Percentiles rank a stretch among this genome's conserved stretches.
phyloP scores from a whole-genome alignment of 192 early-diverging fungal species.

The Coemansia sp. region DNA sequence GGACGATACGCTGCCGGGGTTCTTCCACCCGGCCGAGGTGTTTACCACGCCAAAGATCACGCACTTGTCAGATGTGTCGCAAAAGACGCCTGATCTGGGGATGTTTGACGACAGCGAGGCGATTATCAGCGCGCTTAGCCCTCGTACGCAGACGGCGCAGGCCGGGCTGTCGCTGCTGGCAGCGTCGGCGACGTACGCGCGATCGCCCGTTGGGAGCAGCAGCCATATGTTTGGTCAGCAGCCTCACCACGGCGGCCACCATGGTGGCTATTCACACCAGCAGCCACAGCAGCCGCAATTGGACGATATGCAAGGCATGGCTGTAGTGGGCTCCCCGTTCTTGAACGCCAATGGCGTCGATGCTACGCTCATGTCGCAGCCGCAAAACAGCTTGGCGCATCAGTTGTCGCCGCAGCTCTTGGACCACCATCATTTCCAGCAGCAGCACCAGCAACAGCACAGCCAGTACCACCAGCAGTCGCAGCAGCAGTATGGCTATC shows the following conservation, averaged over 20 bases:
- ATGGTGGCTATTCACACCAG: background rate
- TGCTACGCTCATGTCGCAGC: constrained; percentile 57
- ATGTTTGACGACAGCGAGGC: constrained; percentile 51
- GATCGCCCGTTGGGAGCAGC: constrained; percentile 19
- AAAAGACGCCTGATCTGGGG: constrained; percentile 39
- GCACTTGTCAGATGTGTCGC: constrained; percentile 21
- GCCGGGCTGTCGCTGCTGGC: constrained; percentile 51
- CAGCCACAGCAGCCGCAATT: background rate
- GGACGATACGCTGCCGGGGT: constrained; percentile 30
- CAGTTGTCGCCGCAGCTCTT: constrained; percentile 46
- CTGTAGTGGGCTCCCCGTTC: constrained; percentile 34
- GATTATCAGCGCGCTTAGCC: constrained; percentile 35
- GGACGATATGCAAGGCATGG: constrained; percentile 13
- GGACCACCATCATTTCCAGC: constrained; percentile 11
- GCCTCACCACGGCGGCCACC: background rate
- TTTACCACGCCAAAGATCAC: constrained; percentile 51
- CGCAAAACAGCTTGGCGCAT: constrained; percentile 52
- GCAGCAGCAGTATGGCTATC: constrained; percentile 3
- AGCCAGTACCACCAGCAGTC: constrained; percentile 5
- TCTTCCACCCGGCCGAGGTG: constrained; percentile 46
- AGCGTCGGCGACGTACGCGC: constrained; percentile 49
- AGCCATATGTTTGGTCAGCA: background rate
- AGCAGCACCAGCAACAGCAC: background rate
- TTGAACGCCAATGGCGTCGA: constrained; percentile 37
- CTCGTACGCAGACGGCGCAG: constrained; percentile 54